Evolutionary conservation across 1,284 basidiomycete genomes (phyloP).

Genomic region (Anthracocystis setariae): DNA sequence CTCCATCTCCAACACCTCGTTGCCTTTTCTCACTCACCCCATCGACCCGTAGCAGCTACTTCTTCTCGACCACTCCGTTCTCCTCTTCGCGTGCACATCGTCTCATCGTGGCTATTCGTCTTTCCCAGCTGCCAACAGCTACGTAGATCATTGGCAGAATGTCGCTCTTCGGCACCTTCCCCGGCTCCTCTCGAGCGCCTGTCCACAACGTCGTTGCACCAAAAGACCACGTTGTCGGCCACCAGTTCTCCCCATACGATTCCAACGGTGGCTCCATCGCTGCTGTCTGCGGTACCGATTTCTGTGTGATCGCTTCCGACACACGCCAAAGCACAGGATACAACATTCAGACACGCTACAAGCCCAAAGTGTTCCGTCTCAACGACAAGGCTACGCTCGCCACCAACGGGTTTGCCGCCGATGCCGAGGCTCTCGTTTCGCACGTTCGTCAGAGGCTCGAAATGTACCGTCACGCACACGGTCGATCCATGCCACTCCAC

Average conservation of each 20-base stretch:
- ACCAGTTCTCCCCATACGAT: constrained; percentile 66
- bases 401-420: constrained; percentile 65
- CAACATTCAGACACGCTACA: constrained; percentile 67
- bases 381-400: constrained; percentile 66
- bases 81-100: background rate
- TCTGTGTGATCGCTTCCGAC: constrained; percentile 67
- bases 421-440: constrained; percentile 65
- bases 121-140: too few species aligned
- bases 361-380: constrained; percentile 67
- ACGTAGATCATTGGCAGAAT: constrained; percentile 4
- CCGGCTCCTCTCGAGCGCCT: constrained; percentile 40
- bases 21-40: constrained; percentile 2
- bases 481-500: constrained; percentile 63
- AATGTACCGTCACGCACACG: constrained; percentile 65
- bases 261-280: constrained; percentile 66
- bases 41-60: background rate
- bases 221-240: constrained; percentile 55
- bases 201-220: constrained; percentile 17
- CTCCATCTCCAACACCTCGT: constrained; percentile 25
- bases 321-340: constrained; percentile 65
- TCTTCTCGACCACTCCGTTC: background rate
- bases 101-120: too few species aligned
- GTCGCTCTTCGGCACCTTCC: constrained; percentile 48
- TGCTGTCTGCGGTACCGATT: constrained; percentile 65
- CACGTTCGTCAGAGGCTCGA: constrained; percentile 62